Base-by-base conservation (phyloP, 768 basidiomycete genomes). In the Naganishia kalamii region DNA sequence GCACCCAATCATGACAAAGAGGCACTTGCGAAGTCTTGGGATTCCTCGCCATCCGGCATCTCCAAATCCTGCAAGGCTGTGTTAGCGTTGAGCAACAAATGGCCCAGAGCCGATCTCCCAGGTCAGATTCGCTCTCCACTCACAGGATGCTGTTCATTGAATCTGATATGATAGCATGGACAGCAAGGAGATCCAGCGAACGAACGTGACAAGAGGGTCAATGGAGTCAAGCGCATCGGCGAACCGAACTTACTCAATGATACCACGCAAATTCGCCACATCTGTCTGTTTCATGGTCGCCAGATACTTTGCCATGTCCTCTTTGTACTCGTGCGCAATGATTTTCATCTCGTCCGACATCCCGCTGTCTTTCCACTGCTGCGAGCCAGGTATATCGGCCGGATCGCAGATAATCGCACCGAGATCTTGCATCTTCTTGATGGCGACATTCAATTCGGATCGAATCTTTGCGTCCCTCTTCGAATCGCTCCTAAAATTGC, bases 231-330 rank as follows among this genome's bases (percentile, higher is more conserved):
- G 4, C n/a, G n/a, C n/a, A n/a, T n/a, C n/a, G n/a, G n/a, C n/a
- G n/a, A 11, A 21, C 25, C 4, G 11, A 12, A 43, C 63, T 54
- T 32, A 64, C 63, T 47, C n/a, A 27, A 64, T 47, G 41, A 64
- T 48, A 23, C 57, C 63, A 7, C 33, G 50, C 4, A 64, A n/a
- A 41, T 10, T 64, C 4, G n/a, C 1, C 1, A 57, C 51, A 3
- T 32, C n/a, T 11, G 40, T 64, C 11, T 32, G 43, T 29, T 41
- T 40, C 50, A 64, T 23, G n/a, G 15, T 19, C 40, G 17, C 27
- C 11, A 64, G 19, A 23, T 63, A 63, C n/a, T 30, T 12, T 25
- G 7, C 62, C 3, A 63, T 35, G 21, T 51, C 62, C 17, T 46
- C 62, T 49, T 63, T 63, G 49, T 40, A 33, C 6, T 51, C 49